Percentiles rank a stretch among this genome's conserved stretches.
Evolutionary conservation across 805 yeast species (phyloP).

Genomic region (Candida cerambycidarum): DNA sequence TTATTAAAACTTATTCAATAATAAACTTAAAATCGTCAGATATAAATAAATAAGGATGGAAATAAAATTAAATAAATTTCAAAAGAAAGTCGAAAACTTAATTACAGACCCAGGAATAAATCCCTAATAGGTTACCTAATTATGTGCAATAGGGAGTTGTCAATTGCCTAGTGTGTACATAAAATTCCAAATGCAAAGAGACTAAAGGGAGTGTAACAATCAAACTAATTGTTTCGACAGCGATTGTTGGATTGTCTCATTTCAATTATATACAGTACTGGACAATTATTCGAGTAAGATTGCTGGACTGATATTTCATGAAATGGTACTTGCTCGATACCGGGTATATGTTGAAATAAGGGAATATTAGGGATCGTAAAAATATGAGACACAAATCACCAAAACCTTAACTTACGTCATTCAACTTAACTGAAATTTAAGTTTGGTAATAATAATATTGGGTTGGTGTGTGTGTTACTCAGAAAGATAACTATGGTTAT

Average conservation of each 20-base stretch:
- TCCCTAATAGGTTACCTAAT: constrained; percentile 6
- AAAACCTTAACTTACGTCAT: no score
- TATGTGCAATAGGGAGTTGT: background rate
- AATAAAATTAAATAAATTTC: constrained; percentile 1
- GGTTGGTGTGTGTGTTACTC: background rate
- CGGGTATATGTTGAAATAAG: no score
- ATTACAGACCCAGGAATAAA: no score
- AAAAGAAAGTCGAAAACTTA: constrained; percentile 1
- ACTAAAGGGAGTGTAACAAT: background rate
- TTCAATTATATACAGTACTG: background rate
- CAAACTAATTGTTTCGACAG: background rate
- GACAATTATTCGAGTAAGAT: no score
- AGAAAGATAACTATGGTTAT: background rate
- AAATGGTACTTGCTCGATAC: no score
- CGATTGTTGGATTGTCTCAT: constrained; percentile 1
- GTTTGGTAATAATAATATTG: no score
- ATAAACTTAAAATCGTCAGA: no score
- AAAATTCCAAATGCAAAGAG: constrained; percentile 3
- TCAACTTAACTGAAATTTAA: no score
- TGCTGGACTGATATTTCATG: no score
- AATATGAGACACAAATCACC: no score
- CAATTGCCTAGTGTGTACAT: constrained; percentile 2
- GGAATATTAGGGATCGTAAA: no score
- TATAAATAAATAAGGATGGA: background rate
- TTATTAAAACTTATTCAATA: no score